phyloP scores from a whole-genome alignment of 352 stramenopile genomes.

The Globisporangium paroecandrum region DNA sequence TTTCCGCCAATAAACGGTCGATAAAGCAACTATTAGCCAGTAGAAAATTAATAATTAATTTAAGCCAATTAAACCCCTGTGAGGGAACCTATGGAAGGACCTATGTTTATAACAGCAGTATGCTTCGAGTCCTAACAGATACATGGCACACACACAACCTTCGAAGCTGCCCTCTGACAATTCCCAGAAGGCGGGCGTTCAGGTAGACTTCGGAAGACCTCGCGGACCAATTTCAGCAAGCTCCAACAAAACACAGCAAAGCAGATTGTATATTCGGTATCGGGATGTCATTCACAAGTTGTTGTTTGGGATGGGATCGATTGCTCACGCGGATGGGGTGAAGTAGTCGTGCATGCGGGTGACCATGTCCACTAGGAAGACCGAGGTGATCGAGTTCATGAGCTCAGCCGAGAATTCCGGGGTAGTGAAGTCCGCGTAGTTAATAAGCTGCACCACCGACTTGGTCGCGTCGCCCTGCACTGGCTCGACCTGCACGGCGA shows the following conservation, averaged over 20 bases:
- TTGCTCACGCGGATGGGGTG: not conserved
- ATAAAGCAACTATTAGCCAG: not conserved
- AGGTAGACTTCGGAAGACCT: too few relatives aligned
- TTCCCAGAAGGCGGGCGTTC: too few relatives aligned
- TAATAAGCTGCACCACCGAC: constrained; percentile 24
- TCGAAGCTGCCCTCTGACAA: too few relatives aligned
- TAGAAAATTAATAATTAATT: not conserved
- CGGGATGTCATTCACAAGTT: not conserved
- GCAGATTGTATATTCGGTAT: not conserved
- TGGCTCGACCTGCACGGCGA: constrained; percentile 19
- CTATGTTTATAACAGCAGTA: too few relatives aligned
- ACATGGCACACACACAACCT: too few relatives aligned
- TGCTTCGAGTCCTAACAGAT: too few relatives aligned
- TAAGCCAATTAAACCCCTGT: not conserved
- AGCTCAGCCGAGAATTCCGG: constrained; percentile 21
- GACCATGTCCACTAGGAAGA: constrained; percentile 27
- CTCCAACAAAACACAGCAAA: not conserved
- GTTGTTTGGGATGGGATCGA: not conserved
- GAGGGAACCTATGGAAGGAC: not conserved
- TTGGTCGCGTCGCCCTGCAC: constrained; percentile 19
- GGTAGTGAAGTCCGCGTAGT: constrained; percentile 24
- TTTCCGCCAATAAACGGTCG: not conserved
- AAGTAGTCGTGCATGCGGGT: constrained; percentile 15
- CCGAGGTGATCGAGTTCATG: constrained; percentile 26
- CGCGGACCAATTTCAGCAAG: not conserved